Conservation (phyloP, 306 rosid species). For the Prunus padus region DNA sequence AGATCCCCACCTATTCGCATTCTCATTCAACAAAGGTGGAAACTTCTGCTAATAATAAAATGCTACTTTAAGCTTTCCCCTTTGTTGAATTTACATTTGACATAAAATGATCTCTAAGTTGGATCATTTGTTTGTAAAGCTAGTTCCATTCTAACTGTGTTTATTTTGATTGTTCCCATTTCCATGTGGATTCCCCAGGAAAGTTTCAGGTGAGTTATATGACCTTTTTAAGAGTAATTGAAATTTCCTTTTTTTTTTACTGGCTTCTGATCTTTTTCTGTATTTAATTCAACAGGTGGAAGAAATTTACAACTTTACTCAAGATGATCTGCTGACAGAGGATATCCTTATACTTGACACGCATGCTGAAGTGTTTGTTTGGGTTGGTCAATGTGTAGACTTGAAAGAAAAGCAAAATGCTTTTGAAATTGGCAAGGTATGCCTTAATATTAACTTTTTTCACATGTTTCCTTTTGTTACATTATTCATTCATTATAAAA, state of each 20-base stretch:
- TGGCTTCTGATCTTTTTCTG: conserved; percentile 31
- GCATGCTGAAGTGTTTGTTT: conserved; percentile 94
- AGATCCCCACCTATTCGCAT: conserved; percentile 89
- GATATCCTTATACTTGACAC: conserved; percentile 93
- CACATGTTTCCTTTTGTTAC: conserved; percentile 7
- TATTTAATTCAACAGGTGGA: conserved; percentile 57
- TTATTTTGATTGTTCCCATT: conserved; percentile 31
- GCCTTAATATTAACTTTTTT: conserved; percentile 21
- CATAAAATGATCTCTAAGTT: conserved; percentile 22
- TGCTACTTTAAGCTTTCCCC: neutral
- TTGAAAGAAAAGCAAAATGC: conserved; percentile 82
- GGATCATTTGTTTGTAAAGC: conserved; percentile 19
- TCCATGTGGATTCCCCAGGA: conserved; percentile 61
- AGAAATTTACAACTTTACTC: conserved; percentile 85
- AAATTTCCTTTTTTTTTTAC: conserved; percentile 15
- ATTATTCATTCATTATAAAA: conserved; percentile 10
- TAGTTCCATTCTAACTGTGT: conserved; percentile 40
- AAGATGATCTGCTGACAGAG: conserved; percentile 93
- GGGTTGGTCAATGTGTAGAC: conserved; percentile 94
- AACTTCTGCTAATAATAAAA: conserved; percentile 3
- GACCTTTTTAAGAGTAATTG: neutral
- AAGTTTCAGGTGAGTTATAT: conserved; percentile 82
- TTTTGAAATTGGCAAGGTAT: conserved; percentile 84
- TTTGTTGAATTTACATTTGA: neutral
- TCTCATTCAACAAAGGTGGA: conserved; percentile 75